Evolutionary conservation across 768 basidiomycete species (phyloP), one percentile per base, ranked within the genome.

Genomic region (Sutorius australiensis): DNA sequence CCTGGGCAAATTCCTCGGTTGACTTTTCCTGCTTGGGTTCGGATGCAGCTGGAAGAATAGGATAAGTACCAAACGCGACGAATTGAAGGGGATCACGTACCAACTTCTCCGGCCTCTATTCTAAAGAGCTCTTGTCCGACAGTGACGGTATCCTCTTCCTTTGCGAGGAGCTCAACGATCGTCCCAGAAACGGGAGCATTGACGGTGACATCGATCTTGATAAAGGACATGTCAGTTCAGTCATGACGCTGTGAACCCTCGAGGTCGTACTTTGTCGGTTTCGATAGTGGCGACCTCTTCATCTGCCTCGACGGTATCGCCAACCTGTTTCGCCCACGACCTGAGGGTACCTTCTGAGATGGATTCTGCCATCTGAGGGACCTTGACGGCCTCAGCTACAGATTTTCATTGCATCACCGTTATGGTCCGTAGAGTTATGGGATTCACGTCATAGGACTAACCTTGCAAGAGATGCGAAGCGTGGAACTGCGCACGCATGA

Each of bases 231-330:
- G 41, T 59, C 37, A 48, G 40, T 42, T 32, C 44, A 27, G 44
- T 19, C 24, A 46, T 12, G 32, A n/a, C 24, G 40, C 14, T 2
- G 30, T 47, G 10, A 30, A 38, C 38, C 7, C 43, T 30, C 3
- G 37, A 33, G 30, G 41, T 30, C 28, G 13, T 55, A 92, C 95
- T 87, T 98, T 98, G 79, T 99, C 95, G 8, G 95, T 99, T 76
- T 98, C 95, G 59, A 98, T 98, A 41, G 93, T 95, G 14, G 93
- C 95, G 39, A 99, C 80, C 75, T 99, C 95, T 74, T 98, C 95
- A 67, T 98, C 95, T 28, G 77, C 86, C 67, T 86, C 81, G 51
- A 98, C 94, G 53, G 76, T 80, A 67, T 99, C 95, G 13, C 95
- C 95, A 47, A 89, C 85, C 72, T 95, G 82, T 76, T 98, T 98